phyloP scores from a whole-genome alignment of 2,329 filamentous ascomycete species.

The Immersiporthe knoxdaviesiana region DNA sequence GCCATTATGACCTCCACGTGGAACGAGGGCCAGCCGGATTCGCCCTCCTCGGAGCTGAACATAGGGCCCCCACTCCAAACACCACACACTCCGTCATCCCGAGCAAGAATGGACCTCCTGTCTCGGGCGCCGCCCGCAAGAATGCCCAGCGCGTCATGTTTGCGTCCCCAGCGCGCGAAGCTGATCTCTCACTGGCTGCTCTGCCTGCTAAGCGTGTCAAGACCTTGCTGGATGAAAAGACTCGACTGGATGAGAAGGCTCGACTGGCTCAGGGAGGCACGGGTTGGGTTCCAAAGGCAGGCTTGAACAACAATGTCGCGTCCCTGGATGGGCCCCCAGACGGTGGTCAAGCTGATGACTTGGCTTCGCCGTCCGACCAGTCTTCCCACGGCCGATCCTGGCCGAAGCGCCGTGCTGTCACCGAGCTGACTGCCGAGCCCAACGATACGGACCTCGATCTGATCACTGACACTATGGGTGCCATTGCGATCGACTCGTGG shows the following conservation, averaged over 20 bases:
- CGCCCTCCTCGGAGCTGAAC: conserved; percentile 43
- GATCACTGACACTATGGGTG: conserved; percentile 92
- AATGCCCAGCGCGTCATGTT: background rate
- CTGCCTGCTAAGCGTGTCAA: conserved; percentile 25
- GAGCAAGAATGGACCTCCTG: conserved; percentile 21
- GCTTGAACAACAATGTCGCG: background rate
- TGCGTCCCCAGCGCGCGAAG: background rate
- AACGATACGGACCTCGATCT: conserved; percentile 50
- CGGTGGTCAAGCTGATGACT: background rate
- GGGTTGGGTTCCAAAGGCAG: conserved; percentile 3
- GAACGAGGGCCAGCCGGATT: conserved; percentile 66
- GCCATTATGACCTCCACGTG: conserved; percentile 61
- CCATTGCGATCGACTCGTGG: conserved; percentile 84
- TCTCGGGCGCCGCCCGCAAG: conserved; percentile 7
- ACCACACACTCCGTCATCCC: conserved; percentile 14
- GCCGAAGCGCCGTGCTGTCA: conserved; percentile 16
- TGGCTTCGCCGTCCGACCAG: background rate
- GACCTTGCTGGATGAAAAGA: conserved; percentile 11
- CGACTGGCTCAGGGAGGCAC: background rate
- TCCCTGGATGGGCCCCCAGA: background rate
- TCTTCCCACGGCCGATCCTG: background rate
- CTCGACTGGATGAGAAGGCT: background rate
- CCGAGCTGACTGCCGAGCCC: conserved; percentile 25
- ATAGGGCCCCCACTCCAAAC: background rate
- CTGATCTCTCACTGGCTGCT: background rate